phyloP scores from a whole-genome alignment of 202 grass and related monocot genomes.

The Saccharum hybrid region DNA sequence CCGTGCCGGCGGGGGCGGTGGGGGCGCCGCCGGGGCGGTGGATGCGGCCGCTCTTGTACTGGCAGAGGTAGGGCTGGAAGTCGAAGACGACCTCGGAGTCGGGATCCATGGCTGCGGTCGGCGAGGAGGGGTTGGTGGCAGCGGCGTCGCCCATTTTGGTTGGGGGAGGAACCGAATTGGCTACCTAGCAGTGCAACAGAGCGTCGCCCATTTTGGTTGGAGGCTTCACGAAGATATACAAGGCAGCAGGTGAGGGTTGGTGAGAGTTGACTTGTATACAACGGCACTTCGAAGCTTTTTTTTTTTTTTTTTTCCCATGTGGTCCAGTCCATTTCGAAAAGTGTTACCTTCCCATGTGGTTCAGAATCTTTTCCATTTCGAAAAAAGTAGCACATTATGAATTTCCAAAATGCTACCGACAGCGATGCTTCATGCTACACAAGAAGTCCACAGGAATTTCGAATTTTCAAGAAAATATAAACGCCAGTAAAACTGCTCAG shows the following conservation, averaged over 20 bases:
- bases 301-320: not conserved
- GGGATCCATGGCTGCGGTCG: constrained; percentile 53
- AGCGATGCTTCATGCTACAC: not conserved
- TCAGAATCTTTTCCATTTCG: not conserved
- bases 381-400: not conserved
- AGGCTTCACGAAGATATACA: not conserved
- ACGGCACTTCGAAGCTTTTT: not conserved
- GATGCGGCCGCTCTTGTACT: constrained; percentile 78
- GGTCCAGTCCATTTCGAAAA: not conserved
- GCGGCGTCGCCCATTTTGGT: not conserved
- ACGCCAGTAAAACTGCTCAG: not conserved
- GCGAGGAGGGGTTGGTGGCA: constrained; percentile 34
- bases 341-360: not conserved
- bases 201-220: constrained; percentile 4
- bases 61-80: constrained; percentile 61
- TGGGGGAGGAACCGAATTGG: constrained; percentile 29
- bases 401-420: not conserved
- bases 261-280: constrained; percentile 27
- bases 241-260: constrained; percentile 7
- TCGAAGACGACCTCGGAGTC: constrained; percentile 67
- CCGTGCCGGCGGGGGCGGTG: constrained; percentile 45
- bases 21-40: constrained; percentile 45
- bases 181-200: constrained; percentile 33
- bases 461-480: not conserved
- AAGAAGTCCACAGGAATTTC: not conserved